Percentiles rank a stretch among this genome's conserved stretches.
Conservation (phyloP, 2,329 filamentous ascomycete species). For the Eurotiales sp. region DNA sequence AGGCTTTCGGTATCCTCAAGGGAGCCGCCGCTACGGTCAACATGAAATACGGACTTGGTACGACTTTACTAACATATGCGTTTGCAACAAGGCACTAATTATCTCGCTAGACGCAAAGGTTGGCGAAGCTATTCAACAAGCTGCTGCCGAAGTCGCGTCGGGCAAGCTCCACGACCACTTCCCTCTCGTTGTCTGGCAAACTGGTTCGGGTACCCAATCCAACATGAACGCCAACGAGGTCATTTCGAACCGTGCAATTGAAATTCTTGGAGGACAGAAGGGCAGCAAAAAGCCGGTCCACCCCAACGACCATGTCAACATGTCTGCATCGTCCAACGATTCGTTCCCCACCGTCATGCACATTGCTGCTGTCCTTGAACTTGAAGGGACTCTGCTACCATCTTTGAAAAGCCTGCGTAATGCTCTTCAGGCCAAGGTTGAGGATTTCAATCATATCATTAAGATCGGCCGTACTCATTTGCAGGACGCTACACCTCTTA, state of each 20-base stretch:
- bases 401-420: constrained; percentile 75
- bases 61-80: constrained; percentile 16
- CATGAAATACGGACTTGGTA: constrained; percentile 82
- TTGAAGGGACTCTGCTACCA: constrained; percentile 81
- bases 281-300: constrained; percentile 98
- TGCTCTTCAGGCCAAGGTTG: constrained; percentile 82
- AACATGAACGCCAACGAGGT: constrained; percentile 99
- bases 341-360: constrained; percentile 99
- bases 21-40: constrained; percentile 94
- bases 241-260: constrained; percentile 98
- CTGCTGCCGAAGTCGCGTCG: constrained; percentile 85
- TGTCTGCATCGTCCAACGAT: constrained; percentile 97
- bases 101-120: constrained; percentile 75
- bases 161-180: constrained; percentile 96
- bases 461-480: constrained; percentile 98
- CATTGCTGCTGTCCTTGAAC: constrained; percentile 92
- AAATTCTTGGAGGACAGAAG: constrained; percentile 91
- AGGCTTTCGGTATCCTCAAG: constrained; percentile 95
- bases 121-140: constrained; percentile 89
- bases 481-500: constrained; percentile 94
- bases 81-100: constrained; percentile 17
- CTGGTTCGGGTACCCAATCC: constrained; percentile 95
- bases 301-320: constrained; percentile 99
- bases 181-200: constrained; percentile 98
- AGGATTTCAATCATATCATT: constrained; percentile 90